A percentile compares a stretch with the other conserved stretches of the same genome.
These are phyloP conservation scores for Magnusiomyces fungicola DNA, from an alignment of 1,139 yeast species.

Conservation along the genomic window DNA sequence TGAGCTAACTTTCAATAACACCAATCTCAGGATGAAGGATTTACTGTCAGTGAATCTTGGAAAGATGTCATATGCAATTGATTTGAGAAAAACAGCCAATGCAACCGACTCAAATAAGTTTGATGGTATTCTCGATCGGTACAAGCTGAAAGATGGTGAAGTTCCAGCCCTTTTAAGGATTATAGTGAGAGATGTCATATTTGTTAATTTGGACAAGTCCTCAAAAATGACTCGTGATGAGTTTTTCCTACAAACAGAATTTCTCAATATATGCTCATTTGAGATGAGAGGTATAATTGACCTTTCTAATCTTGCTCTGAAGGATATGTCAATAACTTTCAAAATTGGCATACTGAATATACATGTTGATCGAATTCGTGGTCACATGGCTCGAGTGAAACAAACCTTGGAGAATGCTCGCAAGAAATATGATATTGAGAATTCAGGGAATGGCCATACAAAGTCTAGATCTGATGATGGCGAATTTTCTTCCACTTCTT, in stretches of 20 bases:
- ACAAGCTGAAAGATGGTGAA: slow-evolving; percentile 26
- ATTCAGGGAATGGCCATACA: background rate
- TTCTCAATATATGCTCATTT: slow-evolving; percentile 27
- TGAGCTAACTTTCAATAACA: slow-evolving; percentile 24
- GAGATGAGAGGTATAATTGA: slow-evolving; percentile 32
- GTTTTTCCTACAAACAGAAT: slow-evolving; percentile 28
- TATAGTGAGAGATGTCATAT: slow-evolving; percentile 26
- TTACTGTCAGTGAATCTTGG: slow-evolving; percentile 28
- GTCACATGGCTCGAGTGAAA: slow-evolving; percentile 8
- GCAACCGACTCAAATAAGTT: slow-evolving; percentile 22
- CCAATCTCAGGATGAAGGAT: slow-evolving; percentile 24
- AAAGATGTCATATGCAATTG: slow-evolving; percentile 25
- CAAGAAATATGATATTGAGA: background rate
- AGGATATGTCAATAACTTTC: slow-evolving; percentile 30
- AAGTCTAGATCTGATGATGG: background rate
- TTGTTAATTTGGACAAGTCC: slow-evolving; percentile 18
- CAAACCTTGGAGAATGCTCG: background rate
- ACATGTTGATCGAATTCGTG: slow-evolving; percentile 17
- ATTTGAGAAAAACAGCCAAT: slow-evolving; percentile 21
- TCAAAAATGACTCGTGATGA: slow-evolving; percentile 16
- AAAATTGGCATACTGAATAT: slow-evolving; percentile 25
- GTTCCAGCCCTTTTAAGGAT: slow-evolving; percentile 26
- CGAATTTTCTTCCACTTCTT: background rate
- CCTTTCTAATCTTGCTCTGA: slow-evolving; percentile 27
- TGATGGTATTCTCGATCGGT: slow-evolving; percentile 32